Percentiles rank a stretch among this genome's conserved stretches.
Conservation (phyloP, 2,329 filamentous ascomycete species). For the Fusarium sp. region DNA sequence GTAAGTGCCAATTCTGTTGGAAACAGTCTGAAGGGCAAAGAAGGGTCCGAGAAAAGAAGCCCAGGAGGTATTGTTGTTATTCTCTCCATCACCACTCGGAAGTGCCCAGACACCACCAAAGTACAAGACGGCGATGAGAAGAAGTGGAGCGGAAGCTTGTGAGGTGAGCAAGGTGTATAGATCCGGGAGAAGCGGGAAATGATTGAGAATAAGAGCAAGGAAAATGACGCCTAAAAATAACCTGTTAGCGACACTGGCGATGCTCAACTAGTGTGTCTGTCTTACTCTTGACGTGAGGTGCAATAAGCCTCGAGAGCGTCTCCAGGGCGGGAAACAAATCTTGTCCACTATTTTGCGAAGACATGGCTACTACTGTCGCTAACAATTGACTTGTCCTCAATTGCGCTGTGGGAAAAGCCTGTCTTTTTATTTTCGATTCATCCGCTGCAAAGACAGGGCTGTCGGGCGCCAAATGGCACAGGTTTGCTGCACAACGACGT, state of each 20-base stretch:
- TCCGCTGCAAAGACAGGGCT: background rate
- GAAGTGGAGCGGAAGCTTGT: constrained; percentile 5
- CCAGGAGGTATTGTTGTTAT: background rate
- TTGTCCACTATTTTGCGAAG: constrained; percentile 19
- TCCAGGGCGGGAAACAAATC: constrained; percentile 28
- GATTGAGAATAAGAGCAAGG: constrained; percentile 12
- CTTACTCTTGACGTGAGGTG: constrained; percentile 21
- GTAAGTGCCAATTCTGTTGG: constrained; percentile 15
- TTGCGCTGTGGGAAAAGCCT: background rate
- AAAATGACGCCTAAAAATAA: background rate
- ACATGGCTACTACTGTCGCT: constrained; percentile 1
- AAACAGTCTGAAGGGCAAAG: constrained; percentile 17
- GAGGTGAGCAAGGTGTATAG: background rate
- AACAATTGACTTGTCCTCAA: background rate
- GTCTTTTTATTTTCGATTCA: background rate
- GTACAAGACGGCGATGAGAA: constrained; percentile 10
- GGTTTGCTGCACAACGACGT: constrained; percentile 20
- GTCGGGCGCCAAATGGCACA: constrained; percentile 1
- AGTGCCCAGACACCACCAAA: constrained; percentile 15
- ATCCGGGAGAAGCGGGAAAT: constrained; percentile 15
- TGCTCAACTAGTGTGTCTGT: background rate
- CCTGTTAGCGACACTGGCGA: background rate
- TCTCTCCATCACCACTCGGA: background rate
- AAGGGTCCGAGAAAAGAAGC: background rate
- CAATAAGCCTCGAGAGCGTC: constrained; percentile 14